Percentiles rank a stretch among this genome's conserved stretches.
These are phyloP conservation scores for Macrolepiota fuliginosa DNA, from an alignment of 768 basidiomycete genomes.

Conservation along the genomic window DNA sequence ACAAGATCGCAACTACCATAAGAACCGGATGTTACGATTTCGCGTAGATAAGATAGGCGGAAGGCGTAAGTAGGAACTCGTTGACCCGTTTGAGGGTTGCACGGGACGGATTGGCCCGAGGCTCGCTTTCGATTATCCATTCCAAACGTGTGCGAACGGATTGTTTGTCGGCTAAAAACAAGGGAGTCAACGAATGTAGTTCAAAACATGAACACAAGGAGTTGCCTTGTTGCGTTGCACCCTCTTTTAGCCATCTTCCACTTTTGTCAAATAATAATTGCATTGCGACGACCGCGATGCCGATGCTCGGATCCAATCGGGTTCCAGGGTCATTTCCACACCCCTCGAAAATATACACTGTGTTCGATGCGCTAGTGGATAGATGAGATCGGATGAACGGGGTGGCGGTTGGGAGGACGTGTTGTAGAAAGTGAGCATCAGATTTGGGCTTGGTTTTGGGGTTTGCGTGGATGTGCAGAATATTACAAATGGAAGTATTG, in stretches of 20 bases:
- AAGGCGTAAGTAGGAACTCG: slow-evolving; percentile 26
- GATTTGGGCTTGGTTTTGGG: slow-evolving; percentile 9
- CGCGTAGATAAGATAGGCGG: background rate
- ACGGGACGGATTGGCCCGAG: slow-evolving; percentile 80
- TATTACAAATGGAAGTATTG: background rate
- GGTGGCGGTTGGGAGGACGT: slow-evolving; percentile 13
- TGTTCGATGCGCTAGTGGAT: slow-evolving; percentile 34
- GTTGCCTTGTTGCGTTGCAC: background rate
- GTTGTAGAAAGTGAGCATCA: slow-evolving; percentile 13
- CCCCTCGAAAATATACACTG: slow-evolving; percentile 41
- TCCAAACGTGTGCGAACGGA: slow-evolving; percentile 73
- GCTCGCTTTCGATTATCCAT: slow-evolving; percentile 78
- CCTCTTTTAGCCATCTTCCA: slow-evolving; percentile 30
- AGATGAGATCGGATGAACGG: slow-evolving; percentile 44
- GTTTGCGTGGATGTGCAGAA: background rate
- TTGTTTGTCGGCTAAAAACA: slow-evolving; percentile 32
- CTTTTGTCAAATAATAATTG: slow-evolving; percentile 56
- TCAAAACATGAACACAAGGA: background rate
- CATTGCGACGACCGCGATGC: slow-evolving; percentile 58
- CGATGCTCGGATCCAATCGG: slow-evolving; percentile 63
- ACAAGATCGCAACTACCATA: background rate
- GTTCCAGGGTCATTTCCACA: slow-evolving; percentile 17
- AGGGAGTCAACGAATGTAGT: background rate
- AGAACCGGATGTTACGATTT: background rate
- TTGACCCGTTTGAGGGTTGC: slow-evolving; percentile 55